Conservation (phyloP, 805 yeast genomes). For the Sugiyamaella marilandica region DNA sequence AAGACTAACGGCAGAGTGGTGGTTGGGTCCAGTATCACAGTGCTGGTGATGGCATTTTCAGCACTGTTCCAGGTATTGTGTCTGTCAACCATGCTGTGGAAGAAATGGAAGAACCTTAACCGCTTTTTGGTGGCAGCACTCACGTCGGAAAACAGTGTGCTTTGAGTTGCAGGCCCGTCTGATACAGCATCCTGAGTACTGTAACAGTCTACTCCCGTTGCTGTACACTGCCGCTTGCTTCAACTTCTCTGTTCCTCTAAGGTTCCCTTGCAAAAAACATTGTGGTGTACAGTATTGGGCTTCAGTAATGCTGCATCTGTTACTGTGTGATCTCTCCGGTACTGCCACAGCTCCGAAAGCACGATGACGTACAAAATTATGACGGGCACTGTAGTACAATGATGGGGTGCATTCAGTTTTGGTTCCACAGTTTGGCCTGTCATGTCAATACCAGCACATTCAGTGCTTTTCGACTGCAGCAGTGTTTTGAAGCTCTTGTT, state of each 20-base stretch:
- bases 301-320: not conserved
- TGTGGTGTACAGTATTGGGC: not conserved
- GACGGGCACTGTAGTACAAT: too few species aligned
- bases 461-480: too few species aligned
- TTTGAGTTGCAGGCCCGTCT: not conserved
- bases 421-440: too few species aligned
- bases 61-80: slow-evolving; percentile 23
- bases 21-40: not conserved
- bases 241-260: too few species aligned
- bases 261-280: too few species aligned
- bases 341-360: not conserved
- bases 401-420: too few species aligned
- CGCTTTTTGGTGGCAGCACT: slow-evolving; percentile 5
- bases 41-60: slow-evolving; percentile 17
- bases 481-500: too few species aligned
- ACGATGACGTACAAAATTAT: too few species aligned
- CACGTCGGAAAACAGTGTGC: not conserved
- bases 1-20: not conserved
- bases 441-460: too few species aligned
- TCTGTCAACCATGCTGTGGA: slow-evolving; percentile 17
- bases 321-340: not conserved
- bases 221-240: too few species aligned
- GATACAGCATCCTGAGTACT: not conserved
- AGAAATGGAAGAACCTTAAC: slow-evolving; percentile 20
- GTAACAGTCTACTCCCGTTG: not conserved